Conservation (phyloP, 2,329 filamentous ascomycete genomes). For the Teratosphaeria gauchensis region DNA sequence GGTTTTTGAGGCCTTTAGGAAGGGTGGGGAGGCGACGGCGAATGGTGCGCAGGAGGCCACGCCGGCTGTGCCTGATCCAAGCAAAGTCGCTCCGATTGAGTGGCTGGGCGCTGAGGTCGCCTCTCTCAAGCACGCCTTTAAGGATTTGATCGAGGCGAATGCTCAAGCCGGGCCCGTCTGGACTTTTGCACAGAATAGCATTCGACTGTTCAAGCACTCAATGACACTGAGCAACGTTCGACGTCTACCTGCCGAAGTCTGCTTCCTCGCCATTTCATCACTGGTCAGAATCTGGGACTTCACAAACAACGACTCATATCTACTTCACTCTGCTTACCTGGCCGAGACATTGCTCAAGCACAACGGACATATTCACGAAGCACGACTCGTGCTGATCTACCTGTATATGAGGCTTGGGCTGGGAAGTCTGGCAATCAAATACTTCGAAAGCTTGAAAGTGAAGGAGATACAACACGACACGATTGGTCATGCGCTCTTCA, state of each 20-base stretch:
- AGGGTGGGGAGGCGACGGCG: conserved; percentile 2
- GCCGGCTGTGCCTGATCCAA: background rate
- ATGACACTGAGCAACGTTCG: conserved; percentile 7
- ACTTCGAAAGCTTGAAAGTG: conserved; percentile 24
- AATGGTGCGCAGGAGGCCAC: background rate
- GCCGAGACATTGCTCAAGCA: conserved; percentile 19
- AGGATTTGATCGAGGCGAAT: conserved; percentile 5
- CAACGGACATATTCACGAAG: conserved; percentile 23
- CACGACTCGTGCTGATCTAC: conserved; percentile 25
- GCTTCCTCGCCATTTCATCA: conserved; percentile 25
- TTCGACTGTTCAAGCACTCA: conserved; percentile 18
- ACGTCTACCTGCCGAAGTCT: conserved; percentile 18
- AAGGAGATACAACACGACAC: conserved; percentile 30
- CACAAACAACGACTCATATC: conserved; percentile 8
- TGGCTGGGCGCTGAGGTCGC: conserved; percentile 14
- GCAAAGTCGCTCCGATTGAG: conserved; percentile 8
- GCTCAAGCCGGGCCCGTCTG: conserved; percentile 9
- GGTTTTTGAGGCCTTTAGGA: conserved; percentile 17
- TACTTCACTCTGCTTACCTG: conserved; percentile 23
- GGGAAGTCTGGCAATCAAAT: conserved; percentile 19
- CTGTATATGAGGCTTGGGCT: conserved; percentile 26
- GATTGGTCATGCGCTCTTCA: conserved; percentile 25
- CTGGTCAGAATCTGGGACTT: conserved; percentile 19
- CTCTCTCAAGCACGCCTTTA: conserved; percentile 15
- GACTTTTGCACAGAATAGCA: conserved; percentile 15